Evolutionary conservation across 2,329 filamentous ascomycete species (phyloP).

Genomic region (Pseudocercospora ulei): DNA sequence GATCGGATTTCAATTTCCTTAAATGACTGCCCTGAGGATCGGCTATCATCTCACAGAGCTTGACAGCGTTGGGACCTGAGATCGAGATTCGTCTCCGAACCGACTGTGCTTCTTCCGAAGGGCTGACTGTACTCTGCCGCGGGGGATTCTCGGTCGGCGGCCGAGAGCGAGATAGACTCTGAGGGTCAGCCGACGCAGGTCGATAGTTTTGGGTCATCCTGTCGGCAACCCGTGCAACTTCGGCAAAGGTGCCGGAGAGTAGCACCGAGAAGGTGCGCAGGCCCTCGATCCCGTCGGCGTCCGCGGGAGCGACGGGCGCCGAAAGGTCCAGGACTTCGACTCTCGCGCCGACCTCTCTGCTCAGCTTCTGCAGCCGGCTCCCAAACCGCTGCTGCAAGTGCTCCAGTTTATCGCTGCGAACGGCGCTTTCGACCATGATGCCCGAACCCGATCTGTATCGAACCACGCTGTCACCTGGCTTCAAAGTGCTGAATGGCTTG

Average conservation of each 20-base stretch:
- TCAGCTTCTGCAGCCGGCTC: constrained; percentile 2
- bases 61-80: too few species aligned
- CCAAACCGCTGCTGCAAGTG: constrained; percentile 9
- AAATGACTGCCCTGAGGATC: too few species aligned
- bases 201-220: too few species aligned
- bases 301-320: background rate
- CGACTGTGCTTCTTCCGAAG: too few species aligned
- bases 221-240: too few species aligned
- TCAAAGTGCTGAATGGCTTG: constrained; percentile 17
- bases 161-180: too few species aligned
- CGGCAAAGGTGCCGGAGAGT: constrained; percentile 18
- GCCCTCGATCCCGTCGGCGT: background rate
- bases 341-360: constrained; percentile 9
- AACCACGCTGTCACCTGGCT: constrained; percentile 18
- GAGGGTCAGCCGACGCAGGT: too few species aligned
- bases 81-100: too few species aligned
- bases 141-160: too few species aligned
- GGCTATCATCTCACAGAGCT: too few species aligned
- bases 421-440: constrained; percentile 21
- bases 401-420: constrained; percentile 8
- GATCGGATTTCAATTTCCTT: too few species aligned
- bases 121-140: too few species aligned
- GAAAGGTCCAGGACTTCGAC: constrained; percentile 16
- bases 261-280: constrained; percentile 13
- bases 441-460: constrained; percentile 17